These are phyloP conservation scores for Fusarium sp. DNA, from an alignment of 2,329 filamentous ascomycete genomes.

Conservation along the genomic window DNA sequence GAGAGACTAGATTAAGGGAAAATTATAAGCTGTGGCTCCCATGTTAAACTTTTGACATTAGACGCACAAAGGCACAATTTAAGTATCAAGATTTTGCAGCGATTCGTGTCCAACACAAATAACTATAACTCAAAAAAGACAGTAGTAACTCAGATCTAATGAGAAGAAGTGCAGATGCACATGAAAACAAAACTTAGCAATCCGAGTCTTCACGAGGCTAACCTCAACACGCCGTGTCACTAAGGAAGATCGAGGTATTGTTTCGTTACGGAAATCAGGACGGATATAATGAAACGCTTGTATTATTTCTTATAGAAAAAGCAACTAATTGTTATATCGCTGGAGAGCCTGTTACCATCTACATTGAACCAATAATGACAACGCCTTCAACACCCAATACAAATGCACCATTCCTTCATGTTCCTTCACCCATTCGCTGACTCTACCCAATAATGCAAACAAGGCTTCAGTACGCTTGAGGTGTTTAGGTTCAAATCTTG, in stretches of 20 bases:
- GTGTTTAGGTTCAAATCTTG: background rate
- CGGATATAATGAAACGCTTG: background rate
- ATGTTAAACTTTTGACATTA: no score
- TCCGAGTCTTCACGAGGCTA: background rate
- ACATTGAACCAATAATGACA: conserved; percentile 22
- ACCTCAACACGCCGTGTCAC: background rate
- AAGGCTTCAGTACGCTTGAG: background rate
- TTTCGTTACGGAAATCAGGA: background rate
- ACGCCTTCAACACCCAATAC: conserved; percentile 21
- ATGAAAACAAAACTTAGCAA: background rate
- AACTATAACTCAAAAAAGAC: background rate
- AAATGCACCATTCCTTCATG: conserved; percentile 21
- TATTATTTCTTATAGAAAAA: conserved; percentile 9
- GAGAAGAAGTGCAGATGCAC: background rate
- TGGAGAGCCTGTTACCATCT: conserved; percentile 26
- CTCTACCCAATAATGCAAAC: background rate
- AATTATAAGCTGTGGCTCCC: no score
- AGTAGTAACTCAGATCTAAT: background rate
- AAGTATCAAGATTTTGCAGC: background rate
- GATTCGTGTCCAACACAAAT: background rate
- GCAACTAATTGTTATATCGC: conserved; percentile 8
- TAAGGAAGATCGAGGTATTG: no score
- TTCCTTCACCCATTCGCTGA: conserved; percentile 1
- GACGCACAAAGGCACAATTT: no score
- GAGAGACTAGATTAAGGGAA: no score